Base-by-base conservation (phyloP, 169 alveolate species). In the Pseudocohnilembus persalinus region DNA sequence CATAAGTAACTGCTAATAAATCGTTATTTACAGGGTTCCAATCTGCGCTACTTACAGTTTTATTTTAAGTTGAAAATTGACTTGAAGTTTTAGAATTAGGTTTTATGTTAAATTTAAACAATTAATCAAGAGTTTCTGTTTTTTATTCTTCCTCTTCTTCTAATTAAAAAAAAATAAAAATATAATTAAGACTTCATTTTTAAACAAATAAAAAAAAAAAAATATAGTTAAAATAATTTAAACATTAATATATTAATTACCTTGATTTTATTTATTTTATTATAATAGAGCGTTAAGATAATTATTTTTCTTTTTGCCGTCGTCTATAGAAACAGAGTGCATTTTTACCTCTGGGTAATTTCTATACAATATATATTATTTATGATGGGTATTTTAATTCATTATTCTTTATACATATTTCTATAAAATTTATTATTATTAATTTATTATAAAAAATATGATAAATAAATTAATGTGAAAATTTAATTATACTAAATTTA, bases 21-120 rank as follows among this genome's bases (percentile, higher is more conserved):
- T 97, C 98, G 74, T 96, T 95, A 89, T 97, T 97, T 31, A 92
- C 85, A 74, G 85, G 86, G 83, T 97, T 97, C 95, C 97, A 94
- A 90, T 97, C 98, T 76, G 96, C 96, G 82, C 96, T 89, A 33
- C 95, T 89, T 34, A 94, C 95, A 0, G 91, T 85, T 81, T 96
- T 84, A 11, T 90, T 91, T 75, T 90, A n/a, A n/a, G n/a, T 91
- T 26, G 96, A 88, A 84, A 90, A 78, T 72, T 90, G 93, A 31
- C 96, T 93, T 29, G 85, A 88, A 88, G n/a, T n/a, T n/a, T n/a
- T n/a, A n/a, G n/a, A n/a, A n/a, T n/a, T n/a, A n/a, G n/a, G n/a
- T n/a, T n/a, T n/a, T n/a, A n/a, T n/a, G n/a, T n/a, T n/a, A n/a
- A 91, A 96, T 86, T 95, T 91, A 87, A 96, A 96, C 34, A 96